Evolutionary conservation across 2,329 filamentous ascomycete genomes (phyloP).

Genomic region (Cryphonectria carpinicola): DNA sequence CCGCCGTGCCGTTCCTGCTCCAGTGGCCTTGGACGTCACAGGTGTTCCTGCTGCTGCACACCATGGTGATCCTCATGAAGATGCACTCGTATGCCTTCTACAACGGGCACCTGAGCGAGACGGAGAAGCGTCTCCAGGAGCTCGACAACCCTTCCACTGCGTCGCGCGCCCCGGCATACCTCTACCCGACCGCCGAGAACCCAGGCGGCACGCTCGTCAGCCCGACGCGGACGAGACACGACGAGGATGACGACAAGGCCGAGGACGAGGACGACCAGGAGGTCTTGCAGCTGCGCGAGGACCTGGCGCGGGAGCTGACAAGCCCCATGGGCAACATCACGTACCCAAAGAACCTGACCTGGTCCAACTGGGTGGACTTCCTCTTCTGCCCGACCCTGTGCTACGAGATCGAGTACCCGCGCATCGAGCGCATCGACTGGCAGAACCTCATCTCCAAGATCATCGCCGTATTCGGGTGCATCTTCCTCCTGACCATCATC

Average conservation of each 20-base stretch:
- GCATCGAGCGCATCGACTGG: constrained; percentile 76
- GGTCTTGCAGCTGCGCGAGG: constrained; percentile 75
- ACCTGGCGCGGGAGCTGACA: constrained; percentile 87
- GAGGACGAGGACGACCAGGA: constrained; percentile 44
- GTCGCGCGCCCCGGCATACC: constrained; percentile 71
- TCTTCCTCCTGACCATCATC: constrained; percentile 88
- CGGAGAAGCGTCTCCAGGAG: constrained; percentile 75
- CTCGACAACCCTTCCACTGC: constrained; percentile 78
- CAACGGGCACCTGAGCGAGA: constrained; percentile 91
- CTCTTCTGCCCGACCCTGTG: constrained; percentile 92
- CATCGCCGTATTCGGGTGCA: constrained; percentile 90
- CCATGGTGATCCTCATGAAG: constrained; percentile 94
- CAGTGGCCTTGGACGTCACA: constrained; percentile 97
- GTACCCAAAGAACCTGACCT: constrained; percentile 86
- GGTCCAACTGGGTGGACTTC: constrained; percentile 82
- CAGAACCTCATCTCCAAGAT: constrained; percentile 82
- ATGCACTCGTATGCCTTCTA: constrained; percentile 99
- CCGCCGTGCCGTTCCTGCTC: constrained; percentile 79
- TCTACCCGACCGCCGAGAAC: constrained; percentile 70
- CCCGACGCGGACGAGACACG: constrained; percentile 31
- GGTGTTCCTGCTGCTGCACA: constrained; percentile 90
- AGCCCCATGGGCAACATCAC: constrained; percentile 88
- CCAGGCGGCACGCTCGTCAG: constrained; percentile 46
- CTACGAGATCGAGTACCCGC: constrained; percentile 96
- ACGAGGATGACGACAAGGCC: constrained; percentile 13